Conservation (phyloP, 2,329 filamentous ascomycete species). For the Pezicula rhizophila region DNA sequence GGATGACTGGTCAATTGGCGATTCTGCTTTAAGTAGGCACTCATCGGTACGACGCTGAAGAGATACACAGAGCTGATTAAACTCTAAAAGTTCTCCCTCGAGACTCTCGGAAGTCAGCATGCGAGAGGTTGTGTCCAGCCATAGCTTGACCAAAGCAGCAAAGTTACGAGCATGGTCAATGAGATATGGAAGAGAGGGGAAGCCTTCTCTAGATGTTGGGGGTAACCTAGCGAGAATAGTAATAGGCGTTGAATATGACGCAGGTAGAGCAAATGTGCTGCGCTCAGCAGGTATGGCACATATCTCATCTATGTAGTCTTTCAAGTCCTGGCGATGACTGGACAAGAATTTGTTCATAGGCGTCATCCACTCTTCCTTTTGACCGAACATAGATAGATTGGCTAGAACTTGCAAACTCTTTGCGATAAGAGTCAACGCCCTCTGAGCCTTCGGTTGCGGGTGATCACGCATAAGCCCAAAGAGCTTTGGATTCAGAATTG, state of each 20-base stretch:
- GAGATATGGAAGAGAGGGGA: slow-evolving; percentile 86
- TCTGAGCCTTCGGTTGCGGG: slow-evolving; percentile 73
- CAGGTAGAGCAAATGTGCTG: slow-evolving; percentile 59
- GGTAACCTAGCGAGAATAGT: slow-evolving; percentile 82
- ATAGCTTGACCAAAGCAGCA: slow-evolving; percentile 75
- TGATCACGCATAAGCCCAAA: slow-evolving; percentile 82
- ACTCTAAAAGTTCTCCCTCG: slow-evolving; percentile 25
- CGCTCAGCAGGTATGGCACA: slow-evolving; percentile 75
- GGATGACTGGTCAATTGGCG: slow-evolving; percentile 16
- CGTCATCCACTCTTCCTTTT: slow-evolving; percentile 98
- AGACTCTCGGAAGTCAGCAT: slow-evolving; percentile 10
- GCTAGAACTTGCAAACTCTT: slow-evolving; percentile 88
- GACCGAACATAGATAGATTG: slow-evolving; percentile 86
- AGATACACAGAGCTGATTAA: slow-evolving; percentile 24
- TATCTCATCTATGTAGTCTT: slow-evolving; percentile 78
- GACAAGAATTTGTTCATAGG: slow-evolving; percentile 89
- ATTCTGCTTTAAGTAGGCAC: slow-evolving; percentile 25
- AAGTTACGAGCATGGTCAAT: slow-evolving; percentile 85
- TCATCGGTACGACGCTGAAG: slow-evolving; percentile 27
- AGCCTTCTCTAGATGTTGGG: slow-evolving; percentile 78
- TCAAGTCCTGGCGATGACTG: slow-evolving; percentile 71
- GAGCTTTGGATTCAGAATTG: slow-evolving; percentile 91
- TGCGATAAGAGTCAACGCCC: slow-evolving; percentile 85
- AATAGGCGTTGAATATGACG: slow-evolving; percentile 86
- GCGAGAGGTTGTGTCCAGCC: slow-evolving; percentile 51